Evolutionary conservation across 1,139 yeast species (phyloP).

Genomic region (Hyphopichia khmerensis): DNA sequence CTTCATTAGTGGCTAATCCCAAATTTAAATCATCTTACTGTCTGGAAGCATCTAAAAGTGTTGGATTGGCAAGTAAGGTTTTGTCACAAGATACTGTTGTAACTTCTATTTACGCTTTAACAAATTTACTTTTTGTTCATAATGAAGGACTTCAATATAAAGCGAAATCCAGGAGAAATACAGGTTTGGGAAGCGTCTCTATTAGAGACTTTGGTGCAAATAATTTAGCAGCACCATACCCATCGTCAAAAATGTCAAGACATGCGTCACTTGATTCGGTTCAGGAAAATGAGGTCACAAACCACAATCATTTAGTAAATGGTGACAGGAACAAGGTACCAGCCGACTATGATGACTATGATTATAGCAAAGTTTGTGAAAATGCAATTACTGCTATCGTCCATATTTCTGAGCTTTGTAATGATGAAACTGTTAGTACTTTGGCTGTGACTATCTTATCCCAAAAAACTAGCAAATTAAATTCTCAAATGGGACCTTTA

Average conservation of each 20-base stretch:
- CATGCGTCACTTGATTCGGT: slow-evolving; percentile 17
- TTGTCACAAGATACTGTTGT: slow-evolving; percentile 78
- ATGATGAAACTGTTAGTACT: slow-evolving; percentile 75
- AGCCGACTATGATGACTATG: slow-evolving; percentile 27
- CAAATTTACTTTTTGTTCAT: slow-evolving; percentile 68
- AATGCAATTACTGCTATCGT: slow-evolving; percentile 75
- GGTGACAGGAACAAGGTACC: slow-evolving; percentile 3
- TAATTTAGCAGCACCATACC: slow-evolving; percentile 3
- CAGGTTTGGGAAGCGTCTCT: slow-evolving; percentile 16
- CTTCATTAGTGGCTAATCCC: slow-evolving; percentile 50
- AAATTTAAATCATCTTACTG: slow-evolving; percentile 29
- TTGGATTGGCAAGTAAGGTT: slow-evolving; percentile 46
- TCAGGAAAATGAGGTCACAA: slow-evolving; percentile 9
- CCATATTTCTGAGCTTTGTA: slow-evolving; percentile 65
- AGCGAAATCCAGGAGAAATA: slow-evolving; percentile 26
- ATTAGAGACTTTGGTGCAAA: slow-evolving; percentile 10
- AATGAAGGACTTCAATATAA: slow-evolving; percentile 30
- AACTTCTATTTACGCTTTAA: slow-evolving; percentile 81
- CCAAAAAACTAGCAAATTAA: slow-evolving; percentile 64
- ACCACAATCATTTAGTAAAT: slow-evolving; percentile 2
- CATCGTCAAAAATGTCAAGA: slow-evolving; percentile 11
- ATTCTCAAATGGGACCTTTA: slow-evolving; percentile 36
- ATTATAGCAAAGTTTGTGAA: slow-evolving; percentile 40
- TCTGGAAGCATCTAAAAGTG: slow-evolving; percentile 36
- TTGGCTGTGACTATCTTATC: slow-evolving; percentile 79